Evolutionary conservation across 768 basidiomycete genomes (phyloP).

Genomic region (Pleurotus cornucopiae): DNA sequence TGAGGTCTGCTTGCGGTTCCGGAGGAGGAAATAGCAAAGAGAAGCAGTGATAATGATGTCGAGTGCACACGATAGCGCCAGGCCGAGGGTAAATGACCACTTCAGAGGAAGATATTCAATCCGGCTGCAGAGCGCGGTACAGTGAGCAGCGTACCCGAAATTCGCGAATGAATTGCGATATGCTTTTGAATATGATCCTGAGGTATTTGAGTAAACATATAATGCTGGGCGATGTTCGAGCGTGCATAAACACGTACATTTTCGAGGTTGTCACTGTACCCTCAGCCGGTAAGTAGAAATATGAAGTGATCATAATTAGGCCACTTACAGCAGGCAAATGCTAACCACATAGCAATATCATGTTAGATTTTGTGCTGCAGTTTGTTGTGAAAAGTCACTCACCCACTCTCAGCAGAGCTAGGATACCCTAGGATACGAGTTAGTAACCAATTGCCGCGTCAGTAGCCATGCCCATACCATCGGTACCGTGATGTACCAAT

Average conservation of each 20-base stretch:
- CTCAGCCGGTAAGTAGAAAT: not conserved
- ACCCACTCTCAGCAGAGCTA: slow-evolving; percentile 26
- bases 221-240: not conserved
- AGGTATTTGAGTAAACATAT: not conserved
- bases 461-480: slow-evolving; percentile 20
- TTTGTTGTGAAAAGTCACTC: slow-evolving; percentile 2
- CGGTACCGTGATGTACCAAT: slow-evolving; percentile 26
- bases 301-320: not conserved
- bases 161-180: slow-evolving; percentile 13
- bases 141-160: slow-evolving; percentile 14
- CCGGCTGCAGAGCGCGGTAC: not conserved
- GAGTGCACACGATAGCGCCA: slow-evolving; percentile 43
- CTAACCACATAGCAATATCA: slow-evolving; percentile 1
- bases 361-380: not conserved
- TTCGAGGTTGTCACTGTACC: slow-evolving; percentile 23
- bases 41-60: slow-evolving; percentile 46
- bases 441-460: not conserved
- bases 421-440: slow-evolving; percentile 12
- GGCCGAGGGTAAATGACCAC: slow-evolving; percentile 54
- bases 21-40: slow-evolving; percentile 37
- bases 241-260: slow-evolving; percentile 19
- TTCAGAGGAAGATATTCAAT: slow-evolving; percentile 13
- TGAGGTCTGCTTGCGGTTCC: slow-evolving; percentile 30
- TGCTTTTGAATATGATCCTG: slow-evolving; percentile 20
- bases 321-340: slow-evolving; percentile 25